Percentiles rank a stretch among this genome's conserved stretches.
phyloP scores from a whole-genome alignment of 331 rosid species.

The Dryas integrifolia region DNA sequence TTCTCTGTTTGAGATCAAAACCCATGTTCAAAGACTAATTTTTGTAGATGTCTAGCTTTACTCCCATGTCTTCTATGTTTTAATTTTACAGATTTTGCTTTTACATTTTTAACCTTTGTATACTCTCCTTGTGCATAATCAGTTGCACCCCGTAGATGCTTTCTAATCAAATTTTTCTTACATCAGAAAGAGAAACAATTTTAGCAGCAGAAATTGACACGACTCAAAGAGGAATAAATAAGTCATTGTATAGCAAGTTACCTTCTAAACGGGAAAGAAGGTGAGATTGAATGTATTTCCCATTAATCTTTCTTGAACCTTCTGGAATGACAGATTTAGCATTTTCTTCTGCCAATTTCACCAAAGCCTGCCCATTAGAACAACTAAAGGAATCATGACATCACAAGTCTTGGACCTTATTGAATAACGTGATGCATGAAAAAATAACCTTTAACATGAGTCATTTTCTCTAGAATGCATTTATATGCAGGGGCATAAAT shows the following conservation, averaged over 20 bases:
- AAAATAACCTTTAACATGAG: neutral
- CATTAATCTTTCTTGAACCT: conserved; percentile 90
- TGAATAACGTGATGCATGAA: conserved; percentile 7
- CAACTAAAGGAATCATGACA: conserved; percentile 14
- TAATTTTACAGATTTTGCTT: neutral
- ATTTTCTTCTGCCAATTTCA: conserved; percentile 75
- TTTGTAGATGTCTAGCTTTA: neutral
- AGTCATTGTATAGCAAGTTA: conserved; percentile 24
- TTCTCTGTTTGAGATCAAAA: neutral
- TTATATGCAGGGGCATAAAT: neutral
- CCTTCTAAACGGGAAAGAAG: conserved; percentile 77
- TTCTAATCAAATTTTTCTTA: neutral
- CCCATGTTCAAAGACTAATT: neutral
- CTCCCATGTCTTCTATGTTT: neutral
- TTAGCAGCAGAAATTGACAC: conserved; percentile 8
- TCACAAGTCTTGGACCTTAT: conserved; percentile 6
- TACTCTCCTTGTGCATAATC: neutral
- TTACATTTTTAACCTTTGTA: neutral
- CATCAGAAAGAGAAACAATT: neutral
- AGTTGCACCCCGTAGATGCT: neutral
- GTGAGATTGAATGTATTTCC: conserved; percentile 88
- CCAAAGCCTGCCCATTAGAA: conserved; percentile 54
- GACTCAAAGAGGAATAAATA: neutral
- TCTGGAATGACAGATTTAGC: conserved; percentile 57
- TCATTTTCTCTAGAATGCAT: neutral